Conservation (phyloP, 371 early-diverging fungal genomes). For the Thermomucor indicae-seudaticae region DNA sequence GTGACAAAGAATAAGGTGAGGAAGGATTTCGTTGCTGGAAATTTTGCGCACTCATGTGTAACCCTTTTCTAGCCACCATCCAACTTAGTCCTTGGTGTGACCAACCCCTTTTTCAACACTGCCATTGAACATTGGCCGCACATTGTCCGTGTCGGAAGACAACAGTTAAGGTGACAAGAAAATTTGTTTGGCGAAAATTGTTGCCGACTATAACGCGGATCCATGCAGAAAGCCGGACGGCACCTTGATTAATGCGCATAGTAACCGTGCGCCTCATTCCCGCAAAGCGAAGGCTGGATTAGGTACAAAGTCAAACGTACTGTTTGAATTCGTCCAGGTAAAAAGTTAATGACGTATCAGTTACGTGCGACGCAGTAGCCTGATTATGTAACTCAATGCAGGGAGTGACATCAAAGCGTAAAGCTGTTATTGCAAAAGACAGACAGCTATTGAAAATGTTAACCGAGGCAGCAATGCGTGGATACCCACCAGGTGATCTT, state of each 20-base stretch:
- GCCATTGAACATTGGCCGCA: slow-evolving; percentile 93
- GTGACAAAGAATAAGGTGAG: slow-evolving; percentile 59
- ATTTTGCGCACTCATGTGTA: too few species aligned
- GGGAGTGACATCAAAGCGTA: slow-evolving; percentile 75
- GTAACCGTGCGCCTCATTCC: slow-evolving; percentile 15
- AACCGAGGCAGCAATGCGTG: slow-evolving; percentile 62
- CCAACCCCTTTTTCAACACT: slow-evolving; percentile 91
- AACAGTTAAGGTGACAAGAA: slow-evolving; percentile 42
- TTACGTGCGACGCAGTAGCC: background rate
- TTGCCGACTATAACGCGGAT: background rate
- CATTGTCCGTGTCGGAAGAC: slow-evolving; percentile 71
- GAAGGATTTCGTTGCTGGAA: background rate
- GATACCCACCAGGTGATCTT: slow-evolving; percentile 54
- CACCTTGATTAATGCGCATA: slow-evolving; percentile 29
- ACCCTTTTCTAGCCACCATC: slow-evolving; percentile 57
- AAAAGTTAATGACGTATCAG: background rate
- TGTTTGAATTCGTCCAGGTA: slow-evolving; percentile 59
- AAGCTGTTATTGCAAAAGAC: slow-evolving; percentile 77
- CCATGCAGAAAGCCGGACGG: slow-evolving; percentile 44
- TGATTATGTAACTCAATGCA: slow-evolving; percentile 7
- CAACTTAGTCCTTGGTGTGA: slow-evolving; percentile 86
- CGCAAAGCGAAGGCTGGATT: slow-evolving; percentile 21
- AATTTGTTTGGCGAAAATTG: background rate
- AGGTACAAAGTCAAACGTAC: slow-evolving; percentile 29
- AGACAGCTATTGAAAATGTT: slow-evolving; percentile 66